Percentiles rank a stretch among this genome's conserved stretches.
These are phyloP conservation scores for Lachancea dasiensis DNA, from an alignment of 805 yeast species.

Conservation along the genomic window DNA sequence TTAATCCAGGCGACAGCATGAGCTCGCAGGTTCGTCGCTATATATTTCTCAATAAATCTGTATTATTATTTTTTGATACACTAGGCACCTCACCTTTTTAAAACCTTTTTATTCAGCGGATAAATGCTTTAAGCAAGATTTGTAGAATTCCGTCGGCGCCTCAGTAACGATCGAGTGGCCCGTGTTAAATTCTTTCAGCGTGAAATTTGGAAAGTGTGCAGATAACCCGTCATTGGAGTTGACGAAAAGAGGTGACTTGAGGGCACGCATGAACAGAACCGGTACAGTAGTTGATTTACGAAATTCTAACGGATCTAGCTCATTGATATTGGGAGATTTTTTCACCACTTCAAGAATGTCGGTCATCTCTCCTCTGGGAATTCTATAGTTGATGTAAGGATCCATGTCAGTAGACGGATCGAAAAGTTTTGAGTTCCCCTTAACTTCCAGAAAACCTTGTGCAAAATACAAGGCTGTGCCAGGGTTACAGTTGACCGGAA, in stretches of 20 bases:
- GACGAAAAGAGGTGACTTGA: constrained; percentile 37
- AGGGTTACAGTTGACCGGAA: constrained; percentile 18
- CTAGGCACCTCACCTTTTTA: too few species aligned
- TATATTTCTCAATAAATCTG: neutral
- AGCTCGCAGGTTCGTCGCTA: too few species aligned
- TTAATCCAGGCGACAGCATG: too few species aligned
- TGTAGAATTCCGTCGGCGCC: constrained; percentile 18
- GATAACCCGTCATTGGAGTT: constrained; percentile 24
- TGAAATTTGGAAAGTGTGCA: constrained; percentile 22
- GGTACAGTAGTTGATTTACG: constrained; percentile 23
- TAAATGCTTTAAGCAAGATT: constrained; percentile 1
- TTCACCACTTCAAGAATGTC: constrained; percentile 19
- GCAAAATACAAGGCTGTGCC: constrained; percentile 25
- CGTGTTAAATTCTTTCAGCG: constrained; percentile 24
- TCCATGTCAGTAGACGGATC: constrained; percentile 9
- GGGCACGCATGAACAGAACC: constrained; percentile 41
- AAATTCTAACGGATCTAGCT: constrained; percentile 7
- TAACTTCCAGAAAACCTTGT: constrained; percentile 24
- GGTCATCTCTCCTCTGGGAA: constrained; percentile 26
- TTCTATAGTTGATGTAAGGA: constrained; percentile 15
- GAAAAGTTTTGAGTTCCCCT: constrained; percentile 13
- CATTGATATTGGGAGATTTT: constrained; percentile 19
- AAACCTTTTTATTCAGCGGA: neutral
- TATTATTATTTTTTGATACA: neutral
- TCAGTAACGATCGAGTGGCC: constrained; percentile 30